Evolutionary conservation across 305 asterid species (phyloP).

Genomic region (Plantago rigida): DNA sequence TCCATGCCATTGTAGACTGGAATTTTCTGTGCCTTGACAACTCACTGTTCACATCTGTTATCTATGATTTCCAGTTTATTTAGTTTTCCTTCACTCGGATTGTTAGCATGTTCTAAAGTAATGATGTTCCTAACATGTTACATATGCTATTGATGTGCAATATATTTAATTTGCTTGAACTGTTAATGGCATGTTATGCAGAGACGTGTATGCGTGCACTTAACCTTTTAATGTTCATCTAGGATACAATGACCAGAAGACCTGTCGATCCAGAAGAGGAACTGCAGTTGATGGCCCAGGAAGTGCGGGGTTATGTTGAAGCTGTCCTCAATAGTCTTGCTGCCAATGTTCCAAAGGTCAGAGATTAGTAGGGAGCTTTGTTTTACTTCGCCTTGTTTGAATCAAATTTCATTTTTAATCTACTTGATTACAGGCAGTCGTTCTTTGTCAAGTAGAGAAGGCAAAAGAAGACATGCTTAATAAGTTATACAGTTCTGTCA

Average conservation of each 20-base stretch:
- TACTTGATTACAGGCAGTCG: slow-evolving; percentile 71
- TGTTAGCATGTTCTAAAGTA: too few relatives aligned
- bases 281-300: slow-evolving; percentile 99
- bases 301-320: slow-evolving; percentile 99
- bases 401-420: slow-evolving; percentile 7
- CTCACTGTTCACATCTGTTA: too few relatives aligned
- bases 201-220: too few relatives aligned
- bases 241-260: slow-evolving; percentile 93
- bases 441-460: slow-evolving; percentile 97
- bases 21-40: too few relatives aligned
- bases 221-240: slow-evolving; percentile 2
- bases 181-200: too few relatives aligned
- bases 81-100: too few relatives aligned
- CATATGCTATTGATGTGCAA: too few relatives aligned
- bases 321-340: slow-evolving; percentile 99
- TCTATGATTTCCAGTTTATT: too few relatives aligned
- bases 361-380: slow-evolving; percentile 8
- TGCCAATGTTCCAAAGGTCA: slow-evolving; percentile 95
- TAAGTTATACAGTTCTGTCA: slow-evolving; percentile 80
- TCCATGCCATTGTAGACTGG: too few relatives aligned
- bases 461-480: slow-evolving; percentile 98
- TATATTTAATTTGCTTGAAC: too few relatives aligned
- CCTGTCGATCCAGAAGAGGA: slow-evolving; percentile 99
- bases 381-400: background rate
- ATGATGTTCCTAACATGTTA: too few relatives aligned